phyloP scores from a whole-genome alignment of 495 filamentous ascomycete species.

The Tuber indicum region DNA sequence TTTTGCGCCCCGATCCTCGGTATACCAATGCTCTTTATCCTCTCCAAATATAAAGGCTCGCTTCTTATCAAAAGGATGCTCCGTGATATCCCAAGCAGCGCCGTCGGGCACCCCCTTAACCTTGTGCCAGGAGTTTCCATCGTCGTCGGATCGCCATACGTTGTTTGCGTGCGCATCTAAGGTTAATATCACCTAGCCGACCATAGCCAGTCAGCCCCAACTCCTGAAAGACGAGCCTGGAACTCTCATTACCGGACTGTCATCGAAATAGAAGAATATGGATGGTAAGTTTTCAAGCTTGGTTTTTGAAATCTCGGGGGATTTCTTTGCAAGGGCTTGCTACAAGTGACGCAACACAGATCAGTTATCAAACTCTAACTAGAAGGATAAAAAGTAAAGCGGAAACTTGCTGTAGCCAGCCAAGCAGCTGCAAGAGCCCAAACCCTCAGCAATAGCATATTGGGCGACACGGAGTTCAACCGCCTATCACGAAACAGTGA shows the following conservation, averaged over 20 bases:
- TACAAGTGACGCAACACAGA: slow-evolving; percentile 12
- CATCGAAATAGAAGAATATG: slow-evolving; percentile 77
- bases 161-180: slow-evolving; percentile 42
- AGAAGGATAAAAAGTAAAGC: slow-evolving; percentile 7
- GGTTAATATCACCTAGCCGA: slow-evolving; percentile 30
- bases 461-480: slow-evolving; percentile 30
- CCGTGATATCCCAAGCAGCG: slow-evolving; percentile 53
- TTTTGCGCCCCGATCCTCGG: slow-evolving; percentile 66
- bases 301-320: slow-evolving; percentile 50
- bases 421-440: slow-evolving; percentile 28
- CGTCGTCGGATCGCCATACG: slow-evolving; percentile 67
- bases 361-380: slow-evolving; percentile 20
- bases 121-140: slow-evolving; percentile 64
- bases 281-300: slow-evolving; percentile 57
- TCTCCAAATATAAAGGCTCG: slow-evolving; percentile 70
- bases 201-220: slow-evolving; percentile 40
- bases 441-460: slow-evolving; percentile 40
- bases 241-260: slow-evolving; percentile 59
- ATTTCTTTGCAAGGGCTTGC: slow-evolving; percentile 26
- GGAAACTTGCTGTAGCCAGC: slow-evolving; percentile 21
- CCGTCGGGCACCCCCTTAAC: slow-evolving; percentile 60
- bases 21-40: slow-evolving; percentile 66
- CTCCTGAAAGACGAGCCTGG: slow-evolving; percentile 51
- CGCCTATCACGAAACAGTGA: slow-evolving; percentile 19
- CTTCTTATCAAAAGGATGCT: slow-evolving; percentile 70